Base-by-base conservation (phyloP, 1,284 basidiomycete species). In the Laetiporus sulphureus region DNA sequence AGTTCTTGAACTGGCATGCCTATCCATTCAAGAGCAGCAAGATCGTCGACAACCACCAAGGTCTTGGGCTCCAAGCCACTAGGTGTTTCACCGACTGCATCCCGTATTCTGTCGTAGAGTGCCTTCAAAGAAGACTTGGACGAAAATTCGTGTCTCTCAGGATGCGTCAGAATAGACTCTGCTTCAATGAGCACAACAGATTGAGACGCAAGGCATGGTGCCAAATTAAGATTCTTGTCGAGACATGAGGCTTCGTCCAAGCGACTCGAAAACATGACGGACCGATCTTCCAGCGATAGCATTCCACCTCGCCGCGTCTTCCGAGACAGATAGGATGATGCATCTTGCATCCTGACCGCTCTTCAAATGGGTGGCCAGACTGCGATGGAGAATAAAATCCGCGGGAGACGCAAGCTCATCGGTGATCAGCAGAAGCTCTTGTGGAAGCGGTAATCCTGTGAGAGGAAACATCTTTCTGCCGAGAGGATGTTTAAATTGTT, bases 341-440 rank as follows among this genome's bases (percentile, higher is more conserved):
- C 62, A 64, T 44, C 59, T 60, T 5, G 66, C 48, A 5, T 53
- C 47, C 39, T 61, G 59, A 3, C 60, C 48, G 34, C 66, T 62
- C 58, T 80, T 85, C 25, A 83, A 58, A 45, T 78, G 71, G 2
- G 66, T 50, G 16, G 66, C 54, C 3, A 86, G 48, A 31, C 65
- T 61, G 16, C 65, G 66, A 46, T 82, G 75, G 1, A 88, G 63
- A 12, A 82, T 50, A 50, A 86, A 87, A 46, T 83, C 79, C 7
- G 76, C 78, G 3, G 83, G 78, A 0, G 84, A 72, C 1, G 68
- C 63, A 0, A 86, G 63, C 44, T 81, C 72, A 54, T 88, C 84
- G 3, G 82, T 82, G 10, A 87, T 64, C 1, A 86, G 62, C 8
- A 83, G 51, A 2, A 77, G 45, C 15, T 73, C 66, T 7, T 66